These are phyloP conservation scores for Triticum aestivum DNA, from an alignment of 176 grass and related monocot species.

Conservation along the genomic window IWGSC_CS_RefSeq_v2.1 NC_057797.1:585096518-585097017, in stretches of 20 bases:
- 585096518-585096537: no score
- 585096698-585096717: no score
- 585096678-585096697: not conserved
- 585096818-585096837: not conserved
- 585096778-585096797: slow-evolving; percentile 13
- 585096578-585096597: no score
- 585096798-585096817: not conserved
- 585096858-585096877: not conserved
- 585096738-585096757: not conserved
- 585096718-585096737: slow-evolving; percentile 14
- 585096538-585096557: no score
- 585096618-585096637: not conserved
- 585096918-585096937: not conserved
- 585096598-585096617: not conserved
- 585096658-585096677: not conserved
- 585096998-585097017: slow-evolving; percentile 24
- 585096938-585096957: not conserved
- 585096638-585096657: not conserved
- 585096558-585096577: no score
- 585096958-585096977: not conserved
- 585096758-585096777: not conserved
- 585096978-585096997: not conserved
- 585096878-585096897: not conserved
- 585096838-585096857: not conserved
- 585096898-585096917: no score